Conservation (phyloP, 139 green algal species). For the Spirogloea muscicola region DNA sequence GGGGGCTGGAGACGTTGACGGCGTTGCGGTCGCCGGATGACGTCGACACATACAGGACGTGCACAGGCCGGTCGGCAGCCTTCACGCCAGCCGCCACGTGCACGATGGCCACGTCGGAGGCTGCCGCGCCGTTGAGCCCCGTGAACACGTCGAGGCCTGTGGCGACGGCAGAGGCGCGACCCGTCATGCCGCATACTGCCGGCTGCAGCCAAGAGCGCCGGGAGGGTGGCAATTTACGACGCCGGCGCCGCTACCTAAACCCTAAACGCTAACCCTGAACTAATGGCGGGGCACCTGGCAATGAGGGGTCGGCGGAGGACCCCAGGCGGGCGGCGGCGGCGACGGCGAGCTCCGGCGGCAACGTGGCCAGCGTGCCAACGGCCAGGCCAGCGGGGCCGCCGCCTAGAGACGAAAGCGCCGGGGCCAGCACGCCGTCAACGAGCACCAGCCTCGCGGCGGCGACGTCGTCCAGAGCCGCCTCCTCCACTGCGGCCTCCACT, state of each 20-base stretch:
- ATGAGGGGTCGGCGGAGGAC: not conserved
- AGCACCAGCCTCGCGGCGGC: constrained; percentile 17
- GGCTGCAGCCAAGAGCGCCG: too few relatives aligned
- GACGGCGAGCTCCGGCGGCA: not conserved
- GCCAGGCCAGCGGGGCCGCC: constrained; percentile 2
- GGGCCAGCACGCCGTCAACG: constrained; percentile 25
- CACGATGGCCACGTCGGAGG: constrained; percentile 19
- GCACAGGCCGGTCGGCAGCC: constrained; percentile 6
- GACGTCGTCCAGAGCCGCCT: constrained; percentile 20
- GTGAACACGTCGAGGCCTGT: constrained; percentile 42
- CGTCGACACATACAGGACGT: constrained; percentile 35
- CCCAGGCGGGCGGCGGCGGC: not conserved
- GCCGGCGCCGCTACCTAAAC: too few relatives aligned
- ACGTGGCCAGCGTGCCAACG: constrained; percentile 1
- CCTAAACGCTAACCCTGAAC: too few relatives aligned
- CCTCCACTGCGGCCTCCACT: not conserved
- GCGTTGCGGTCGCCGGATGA: not conserved
- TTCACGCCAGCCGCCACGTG: constrained; percentile 18
- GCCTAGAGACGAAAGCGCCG: constrained; percentile 10
- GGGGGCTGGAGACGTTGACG: constrained; percentile 6
- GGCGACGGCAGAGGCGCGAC: too few relatives aligned
- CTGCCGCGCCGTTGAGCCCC: constrained; percentile 30
- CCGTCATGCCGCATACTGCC: too few relatives aligned
- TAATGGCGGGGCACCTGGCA: too few relatives aligned
- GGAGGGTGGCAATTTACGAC: too few relatives aligned